These are phyloP conservation scores for Antitrichia curtipendula DNA, from an alignment of 225 moss, liverwort and hornwort species.

Conservation along the genomic window DNA sequence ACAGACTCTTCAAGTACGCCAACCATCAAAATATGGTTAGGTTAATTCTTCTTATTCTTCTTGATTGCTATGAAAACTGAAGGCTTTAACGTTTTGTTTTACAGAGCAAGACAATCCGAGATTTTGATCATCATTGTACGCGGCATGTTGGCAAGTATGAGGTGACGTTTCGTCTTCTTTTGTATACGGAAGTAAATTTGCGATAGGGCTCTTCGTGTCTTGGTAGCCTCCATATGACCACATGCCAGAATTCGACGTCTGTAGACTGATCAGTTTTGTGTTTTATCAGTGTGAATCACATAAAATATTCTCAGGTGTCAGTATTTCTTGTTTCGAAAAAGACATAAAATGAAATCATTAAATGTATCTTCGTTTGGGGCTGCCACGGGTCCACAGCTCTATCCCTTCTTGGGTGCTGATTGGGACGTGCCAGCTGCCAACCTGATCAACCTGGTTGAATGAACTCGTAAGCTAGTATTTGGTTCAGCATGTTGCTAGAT, in stretches of 20 bases:
- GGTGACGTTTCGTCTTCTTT: slow-evolving; percentile 20
- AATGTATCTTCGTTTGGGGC: not conserved
- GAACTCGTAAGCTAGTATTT: not conserved
- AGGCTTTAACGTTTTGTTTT: not conserved
- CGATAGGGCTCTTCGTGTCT: not conserved
- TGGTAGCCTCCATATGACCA: not conserved
- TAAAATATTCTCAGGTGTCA: not conserved
- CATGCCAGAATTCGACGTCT: not conserved
- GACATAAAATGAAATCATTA: not conserved
- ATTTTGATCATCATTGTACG: slow-evolving; percentile 67
- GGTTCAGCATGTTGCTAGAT: not conserved
- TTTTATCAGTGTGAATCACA: not conserved
- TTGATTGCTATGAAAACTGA: not conserved
- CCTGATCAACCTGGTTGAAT: not conserved
- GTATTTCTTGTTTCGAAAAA: not conserved
- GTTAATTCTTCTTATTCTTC: not conserved
- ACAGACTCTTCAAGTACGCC: not conserved
- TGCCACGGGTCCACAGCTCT: not conserved
- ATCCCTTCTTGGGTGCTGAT: not conserved
- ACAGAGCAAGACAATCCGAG: slow-evolving; percentile 63
- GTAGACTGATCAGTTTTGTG: not conserved
- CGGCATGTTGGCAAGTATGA: slow-evolving; percentile 69
- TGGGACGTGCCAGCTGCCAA: not conserved
- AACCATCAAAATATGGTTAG: not conserved
- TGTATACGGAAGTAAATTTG: not conserved